A percentile compares a stretch with the other conserved stretches of the same genome.
phyloP scores from a whole-genome alignment of 202 grass and related monocot genomes.

The Bolboschoenoplectus hybrid region DNA sequence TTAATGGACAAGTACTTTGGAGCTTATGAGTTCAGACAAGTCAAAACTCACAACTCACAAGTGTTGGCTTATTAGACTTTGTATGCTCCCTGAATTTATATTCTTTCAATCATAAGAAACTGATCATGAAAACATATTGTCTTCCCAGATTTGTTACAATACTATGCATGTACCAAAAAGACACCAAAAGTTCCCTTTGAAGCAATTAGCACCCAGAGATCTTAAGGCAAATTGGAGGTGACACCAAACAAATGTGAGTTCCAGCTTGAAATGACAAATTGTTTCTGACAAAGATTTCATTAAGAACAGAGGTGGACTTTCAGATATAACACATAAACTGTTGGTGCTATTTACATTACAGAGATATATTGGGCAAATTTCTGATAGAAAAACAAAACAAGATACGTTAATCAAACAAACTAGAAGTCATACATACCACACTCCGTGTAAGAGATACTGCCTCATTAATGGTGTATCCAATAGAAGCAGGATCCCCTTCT shows the following conservation, averaged over 20 bases:
- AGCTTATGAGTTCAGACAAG: constrained; percentile 3
- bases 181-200: neutral
- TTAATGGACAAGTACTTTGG: constrained; percentile 5
- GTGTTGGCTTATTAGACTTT: neutral
- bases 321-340: constrained; percentile 15
- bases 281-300: neutral
- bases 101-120: neutral
- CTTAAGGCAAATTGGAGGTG: neutral
- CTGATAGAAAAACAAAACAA: neutral
- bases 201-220: neutral
- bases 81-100: constrained; percentile 26
- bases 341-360: neutral
- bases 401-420: neutral
- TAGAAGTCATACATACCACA: constrained; percentile 62
- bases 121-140: neutral
- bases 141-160: neutral
- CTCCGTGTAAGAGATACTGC: constrained; percentile 84
- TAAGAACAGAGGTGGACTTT: neutral
- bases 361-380: neutral
- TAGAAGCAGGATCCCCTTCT: constrained; percentile 85
- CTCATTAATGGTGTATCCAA: constrained; percentile 96
- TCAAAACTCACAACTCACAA: neutral
- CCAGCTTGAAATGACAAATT: neutral
- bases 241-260: neutral
- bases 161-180: constrained; percentile 6